These are phyloP conservation scores for Penicillium macrosclerotiorum DNA, from an alignment of 495 filamentous ascomycete species.

Conservation along the genomic window DNA sequence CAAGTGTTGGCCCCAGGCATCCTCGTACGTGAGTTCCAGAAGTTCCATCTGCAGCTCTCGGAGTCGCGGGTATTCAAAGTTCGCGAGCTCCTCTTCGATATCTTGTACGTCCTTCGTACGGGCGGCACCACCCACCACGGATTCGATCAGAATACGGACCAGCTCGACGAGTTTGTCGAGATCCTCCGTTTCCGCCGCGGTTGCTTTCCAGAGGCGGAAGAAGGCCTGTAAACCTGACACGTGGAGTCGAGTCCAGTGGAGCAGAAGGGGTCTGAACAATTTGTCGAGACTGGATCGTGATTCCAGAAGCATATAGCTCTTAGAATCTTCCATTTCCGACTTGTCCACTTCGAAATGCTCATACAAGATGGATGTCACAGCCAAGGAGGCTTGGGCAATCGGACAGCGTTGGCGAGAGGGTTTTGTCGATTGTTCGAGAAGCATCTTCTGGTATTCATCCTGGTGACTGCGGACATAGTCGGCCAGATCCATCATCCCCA, in stretches of 20 bases:
- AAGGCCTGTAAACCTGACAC: slow-evolving; percentile 85
- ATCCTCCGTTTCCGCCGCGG: slow-evolving; percentile 78
- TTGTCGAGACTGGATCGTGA: slow-evolving; percentile 78
- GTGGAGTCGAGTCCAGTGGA: slow-evolving; percentile 97
- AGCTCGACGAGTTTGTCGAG: slow-evolving; percentile 91
- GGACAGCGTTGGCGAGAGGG: slow-evolving; percentile 75
- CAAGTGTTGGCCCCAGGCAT: slow-evolving; percentile 89
- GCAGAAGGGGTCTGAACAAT: slow-evolving; percentile 79
- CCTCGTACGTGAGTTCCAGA: slow-evolving; percentile 86
- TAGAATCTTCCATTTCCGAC: slow-evolving; percentile 76
- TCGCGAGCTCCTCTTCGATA: slow-evolving; percentile 82
- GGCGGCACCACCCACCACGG: slow-evolving; percentile 79
- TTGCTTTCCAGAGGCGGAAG: slow-evolving; percentile 88
- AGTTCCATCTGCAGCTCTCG: slow-evolving; percentile 94
- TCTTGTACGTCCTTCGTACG: slow-evolving; percentile 84
- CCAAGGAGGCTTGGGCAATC: slow-evolving; percentile 81
- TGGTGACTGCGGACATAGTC: slow-evolving; percentile 90
- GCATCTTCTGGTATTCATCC: slow-evolving; percentile 84
- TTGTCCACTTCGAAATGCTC: slow-evolving; percentile 95
- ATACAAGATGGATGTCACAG: slow-evolving; percentile 83
- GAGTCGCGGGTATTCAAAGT: slow-evolving; percentile 74
- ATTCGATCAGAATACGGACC: slow-evolving; percentile 85
- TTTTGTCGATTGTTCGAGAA: slow-evolving; percentile 84
- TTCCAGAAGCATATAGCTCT: slow-evolving; percentile 73
- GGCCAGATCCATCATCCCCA: slow-evolving; percentile 97